phyloP scores from a whole-genome alignment of 2,329 filamentous ascomycete species.

The Salinomyces thailandicus region DNA sequence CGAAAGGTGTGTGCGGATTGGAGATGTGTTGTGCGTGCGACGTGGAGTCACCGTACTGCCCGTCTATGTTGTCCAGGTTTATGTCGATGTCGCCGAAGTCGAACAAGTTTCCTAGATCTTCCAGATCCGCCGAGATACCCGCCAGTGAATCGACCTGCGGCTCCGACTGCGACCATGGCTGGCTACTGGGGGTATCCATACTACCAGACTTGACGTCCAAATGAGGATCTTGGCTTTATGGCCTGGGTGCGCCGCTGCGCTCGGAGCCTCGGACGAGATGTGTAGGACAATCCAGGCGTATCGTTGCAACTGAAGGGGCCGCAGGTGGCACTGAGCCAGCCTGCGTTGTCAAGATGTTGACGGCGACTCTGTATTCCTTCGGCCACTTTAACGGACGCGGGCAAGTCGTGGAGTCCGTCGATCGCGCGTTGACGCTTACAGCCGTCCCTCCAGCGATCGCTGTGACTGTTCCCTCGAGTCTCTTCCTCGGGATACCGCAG shows the following conservation, averaged over 20 bases:
- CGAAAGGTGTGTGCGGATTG: slow-evolving; percentile 17
- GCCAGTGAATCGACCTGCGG: slow-evolving; percentile 32
- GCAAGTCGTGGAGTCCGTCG: too few relatives aligned
- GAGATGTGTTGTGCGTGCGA: slow-evolving; percentile 8
- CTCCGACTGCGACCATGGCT: slow-evolving; percentile 31
- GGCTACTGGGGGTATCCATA: slow-evolving; percentile 19
- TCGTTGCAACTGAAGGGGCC: neutral
- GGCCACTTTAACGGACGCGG: too few relatives aligned
- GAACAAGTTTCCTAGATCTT: slow-evolving; percentile 36
- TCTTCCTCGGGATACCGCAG: too few relatives aligned
- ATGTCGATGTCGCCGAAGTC: slow-evolving; percentile 30
- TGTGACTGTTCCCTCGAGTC: too few relatives aligned
- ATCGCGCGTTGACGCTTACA: too few relatives aligned
- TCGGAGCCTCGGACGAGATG: too few relatives aligned
- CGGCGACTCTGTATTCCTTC: too few relatives aligned
- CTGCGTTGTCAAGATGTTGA: neutral
- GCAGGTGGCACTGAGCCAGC: neutral
- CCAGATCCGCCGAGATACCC: slow-evolving; percentile 26
- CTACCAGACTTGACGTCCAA: neutral
- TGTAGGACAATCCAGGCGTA: too few relatives aligned
- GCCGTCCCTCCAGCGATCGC: too few relatives aligned
- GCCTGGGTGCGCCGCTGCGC: too few relatives aligned
- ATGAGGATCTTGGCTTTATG: too few relatives aligned
- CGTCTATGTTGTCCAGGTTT: slow-evolving; percentile 13
- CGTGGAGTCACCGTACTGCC: slow-evolving; percentile 17